Evolutionary conservation across 768 basidiomycete species (phyloP).

Genomic region (Paxillus ammoniavirescens): DNA sequence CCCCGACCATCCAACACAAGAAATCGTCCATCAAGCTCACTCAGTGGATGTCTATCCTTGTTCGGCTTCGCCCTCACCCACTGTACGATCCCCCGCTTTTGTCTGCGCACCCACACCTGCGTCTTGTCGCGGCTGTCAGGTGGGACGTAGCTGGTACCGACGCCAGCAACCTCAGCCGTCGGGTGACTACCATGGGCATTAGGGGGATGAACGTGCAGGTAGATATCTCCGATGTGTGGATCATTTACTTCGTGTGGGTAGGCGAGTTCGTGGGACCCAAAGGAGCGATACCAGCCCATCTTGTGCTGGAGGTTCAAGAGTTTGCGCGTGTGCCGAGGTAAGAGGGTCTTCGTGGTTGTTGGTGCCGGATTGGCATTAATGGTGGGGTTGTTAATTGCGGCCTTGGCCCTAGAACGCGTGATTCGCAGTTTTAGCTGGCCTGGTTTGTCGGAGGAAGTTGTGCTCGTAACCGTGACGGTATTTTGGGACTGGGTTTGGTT

Average conservation of each 20-base stretch:
- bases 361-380: neutral
- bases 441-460: no score
- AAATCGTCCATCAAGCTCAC: neutral
- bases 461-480: no score
- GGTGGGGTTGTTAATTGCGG: no score
- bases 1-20: neutral
- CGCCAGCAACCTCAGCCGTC: no score
- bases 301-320: neutral
- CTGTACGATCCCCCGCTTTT: neutral
- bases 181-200: neutral
- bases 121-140: no score
- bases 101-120: neutral
- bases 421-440: neutral
- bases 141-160: no score
- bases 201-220: neutral
- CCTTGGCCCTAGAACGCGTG: neutral
- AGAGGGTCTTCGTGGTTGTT: neutral
- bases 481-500: neutral
- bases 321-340: conserved; percentile 3
- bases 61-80: conserved; percentile 1
- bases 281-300: neutral
- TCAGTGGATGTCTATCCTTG: neutral
- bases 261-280: neutral
- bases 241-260: neutral
- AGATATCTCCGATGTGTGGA: no score